Evolutionary conservation across 176 grass and related monocot species (phyloP).

Genomic region (Canna indica): DNA sequence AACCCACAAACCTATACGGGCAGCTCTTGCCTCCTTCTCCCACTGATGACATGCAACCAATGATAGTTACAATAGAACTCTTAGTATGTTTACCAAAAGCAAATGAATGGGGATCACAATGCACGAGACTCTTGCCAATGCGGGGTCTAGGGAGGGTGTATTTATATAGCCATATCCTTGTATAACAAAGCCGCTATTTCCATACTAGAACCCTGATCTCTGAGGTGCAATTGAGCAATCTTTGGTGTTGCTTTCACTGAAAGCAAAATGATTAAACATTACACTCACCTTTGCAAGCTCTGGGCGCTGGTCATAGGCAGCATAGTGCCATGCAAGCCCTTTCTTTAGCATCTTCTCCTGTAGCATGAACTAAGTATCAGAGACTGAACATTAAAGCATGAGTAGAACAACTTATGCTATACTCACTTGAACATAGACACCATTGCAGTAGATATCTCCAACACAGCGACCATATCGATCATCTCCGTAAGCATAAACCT

Average conservation of each 20-base stretch:
- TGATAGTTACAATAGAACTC: not conserved
- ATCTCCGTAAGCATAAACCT: slow-evolving; percentile 36
- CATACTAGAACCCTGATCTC: too few relatives aligned
- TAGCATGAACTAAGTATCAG: not conserved
- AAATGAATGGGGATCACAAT: too few relatives aligned
- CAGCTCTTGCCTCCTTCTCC: slow-evolving; percentile 46
- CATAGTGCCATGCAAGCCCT: slow-evolving; percentile 77
- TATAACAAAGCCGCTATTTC: too few relatives aligned
- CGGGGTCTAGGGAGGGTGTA: too few relatives aligned
- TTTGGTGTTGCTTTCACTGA: too few relatives aligned
- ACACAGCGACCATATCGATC: slow-evolving; percentile 58
- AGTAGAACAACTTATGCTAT: not conserved
- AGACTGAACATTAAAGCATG: too few relatives aligned
- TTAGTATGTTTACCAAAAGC: not conserved
- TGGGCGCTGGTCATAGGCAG: slow-evolving; percentile 40
- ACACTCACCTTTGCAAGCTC: slow-evolving; percentile 51
- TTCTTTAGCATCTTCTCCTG: slow-evolving; percentile 79
- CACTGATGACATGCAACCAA: slow-evolving; percentile 27
- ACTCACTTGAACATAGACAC: slow-evolving; percentile 61
- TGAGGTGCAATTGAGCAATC: too few relatives aligned
- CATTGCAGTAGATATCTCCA: slow-evolving; percentile 56
- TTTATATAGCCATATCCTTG: too few relatives aligned
- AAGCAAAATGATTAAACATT: too few relatives aligned
- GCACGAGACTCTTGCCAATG: too few relatives aligned
- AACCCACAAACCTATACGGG: slow-evolving; percentile 45